Base-by-base conservation (phyloP, 2,329 filamentous ascomycete genomes). In the Cladosporium sp. region DNA sequence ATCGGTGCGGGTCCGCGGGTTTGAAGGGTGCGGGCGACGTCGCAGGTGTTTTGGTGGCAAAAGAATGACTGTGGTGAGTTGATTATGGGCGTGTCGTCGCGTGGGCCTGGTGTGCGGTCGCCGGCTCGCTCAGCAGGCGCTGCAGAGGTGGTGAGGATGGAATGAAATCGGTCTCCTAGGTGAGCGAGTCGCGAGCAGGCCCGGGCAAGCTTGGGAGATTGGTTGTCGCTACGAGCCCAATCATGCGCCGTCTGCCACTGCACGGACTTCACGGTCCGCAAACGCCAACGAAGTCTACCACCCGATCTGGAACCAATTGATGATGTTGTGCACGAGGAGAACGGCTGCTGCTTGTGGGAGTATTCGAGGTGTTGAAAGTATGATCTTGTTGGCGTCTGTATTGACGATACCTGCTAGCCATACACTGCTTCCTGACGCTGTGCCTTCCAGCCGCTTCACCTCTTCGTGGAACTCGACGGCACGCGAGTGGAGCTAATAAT, bases 1-100 rank as follows among this genome's bases (percentile, higher is more conserved):
- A 36, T 55, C 51, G 51, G 39, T 17, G 34, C 15, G 49, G 40
- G 52, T 37, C 40, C 52, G 52, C 28, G 47, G 42, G 15, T 43
- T 19, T 19, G 25, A 34, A 22, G 51, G 43, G 22, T n/a, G 38
- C 22, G 19, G 50, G 39, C 19, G 50, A 28, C 36, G 36, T 28
- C 19, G 50, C 37, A 19, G 47, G 47, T 30, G 47, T n/a, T 17
- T 30, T 28, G 30, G 30, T 34, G 47, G 47, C 42, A 56, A 56
- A 56, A 49, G 54, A 56, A 49, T 56, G 54, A 56, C 54, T 56
- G 54, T 19, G 36, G 54, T 56, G 54, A 56, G 54, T 38, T 47
- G 30, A 49, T 47, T 56, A 49, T 39, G 54, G 40, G 49, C 49
- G 49, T 49, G 39, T 34, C 17, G 19, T 55, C 37, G 51, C 38